Evolutionary conservation across 768 basidiomycete species (phyloP), one percentile per base, ranked within the genome.

Genomic region (Psilocybe cubensis): DNA sequence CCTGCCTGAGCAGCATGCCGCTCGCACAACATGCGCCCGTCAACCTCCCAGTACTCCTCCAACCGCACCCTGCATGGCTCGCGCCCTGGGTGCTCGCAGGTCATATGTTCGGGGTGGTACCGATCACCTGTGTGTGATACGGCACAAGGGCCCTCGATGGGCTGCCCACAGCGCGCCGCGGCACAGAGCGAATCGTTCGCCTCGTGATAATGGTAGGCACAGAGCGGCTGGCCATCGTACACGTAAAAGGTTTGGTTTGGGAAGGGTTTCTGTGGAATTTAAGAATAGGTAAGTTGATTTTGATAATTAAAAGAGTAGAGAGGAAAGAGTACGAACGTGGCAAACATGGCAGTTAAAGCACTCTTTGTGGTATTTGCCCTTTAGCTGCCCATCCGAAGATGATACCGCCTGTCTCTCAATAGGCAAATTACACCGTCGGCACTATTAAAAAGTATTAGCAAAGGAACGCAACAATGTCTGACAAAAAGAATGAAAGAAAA

Each of bases 401-500:
- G 91, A 94, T 20, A 98, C 91, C 20, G 94, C 95, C 63, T 89
- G 88, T 58, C 86, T 93, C 76, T 97, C 95, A 43, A 98, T 97
- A 0, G 92, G 88, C 20, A 87, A 68, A 66, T 84, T 85, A 70
- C 95, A 98, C 43, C 94, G 82, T 29, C 94, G 91, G 68, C 95
- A 97, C 91, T 94, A 63, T 48, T 48, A 43, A 40, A 49, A 47
- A 14, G 48, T 45, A 25, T n/a, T n/a, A n/a, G n/a, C n/a, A n/a
- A n/a, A 49, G 49, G 28, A 44, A 45, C 58, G 45, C 52, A 53
- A 24, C 25, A 52, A 20, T n/a, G 17, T 42, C 21, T 27, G 7
- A 12, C 29, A 51, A 51, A 23, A 35, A 28, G n/a, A n/a, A n/a
- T n/a, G n/a, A n/a, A n/a, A n/a, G n/a, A 40, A 20, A 25, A 14